phyloP scores from a whole-genome alignment of 1,284 basidiomycete species.

The Tilletiopsis washingtonensis region DNA sequence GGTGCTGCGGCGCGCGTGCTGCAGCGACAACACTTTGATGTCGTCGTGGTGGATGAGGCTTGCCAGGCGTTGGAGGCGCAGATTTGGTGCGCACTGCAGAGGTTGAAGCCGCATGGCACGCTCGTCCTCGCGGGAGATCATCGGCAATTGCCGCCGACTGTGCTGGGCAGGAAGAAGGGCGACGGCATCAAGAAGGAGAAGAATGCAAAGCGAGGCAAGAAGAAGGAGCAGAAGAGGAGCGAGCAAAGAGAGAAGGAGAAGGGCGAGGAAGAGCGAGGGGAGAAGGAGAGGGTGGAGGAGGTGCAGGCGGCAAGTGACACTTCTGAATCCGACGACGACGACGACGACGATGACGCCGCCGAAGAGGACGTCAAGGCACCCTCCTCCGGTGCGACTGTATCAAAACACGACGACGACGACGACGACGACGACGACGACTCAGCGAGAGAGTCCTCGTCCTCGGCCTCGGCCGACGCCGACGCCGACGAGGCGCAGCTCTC shows the following conservation, averaged over 20 bases:
- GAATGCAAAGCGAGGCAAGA: conserved; percentile 21
- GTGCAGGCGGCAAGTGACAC: conserved; percentile 1
- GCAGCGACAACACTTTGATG: conserved; percentile 59
- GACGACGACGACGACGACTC: no score
- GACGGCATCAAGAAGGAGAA: neutral
- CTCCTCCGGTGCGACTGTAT: no score
- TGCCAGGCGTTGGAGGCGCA: conserved; percentile 75
- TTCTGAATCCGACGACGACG: neutral
- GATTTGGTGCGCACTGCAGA: conserved; percentile 36
- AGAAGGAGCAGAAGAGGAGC: conserved; percentile 5
- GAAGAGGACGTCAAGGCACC: no score
- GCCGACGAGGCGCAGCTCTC: no score
- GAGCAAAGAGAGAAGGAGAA: neutral
- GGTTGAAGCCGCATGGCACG: conserved; percentile 16
- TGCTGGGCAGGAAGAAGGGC: conserved; percentile 48
- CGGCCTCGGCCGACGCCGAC: no score
- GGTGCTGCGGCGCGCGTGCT: conserved; percentile 49
- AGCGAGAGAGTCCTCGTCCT: no score
- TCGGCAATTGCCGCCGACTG: conserved; percentile 71
- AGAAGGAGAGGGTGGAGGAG: neutral
- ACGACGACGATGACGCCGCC: no score
- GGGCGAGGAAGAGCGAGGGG: conserved; percentile 2
- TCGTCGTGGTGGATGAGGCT: conserved; percentile 82
- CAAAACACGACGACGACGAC: no score
- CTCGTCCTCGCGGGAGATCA: conserved; percentile 49